A percentile compares a stretch with the other conserved stretches of the same genome.
These are phyloP conservation scores for Aquilaria sinensis DNA, from an alignment of 345 rosid species.

Conservation along the genomic window DNA sequence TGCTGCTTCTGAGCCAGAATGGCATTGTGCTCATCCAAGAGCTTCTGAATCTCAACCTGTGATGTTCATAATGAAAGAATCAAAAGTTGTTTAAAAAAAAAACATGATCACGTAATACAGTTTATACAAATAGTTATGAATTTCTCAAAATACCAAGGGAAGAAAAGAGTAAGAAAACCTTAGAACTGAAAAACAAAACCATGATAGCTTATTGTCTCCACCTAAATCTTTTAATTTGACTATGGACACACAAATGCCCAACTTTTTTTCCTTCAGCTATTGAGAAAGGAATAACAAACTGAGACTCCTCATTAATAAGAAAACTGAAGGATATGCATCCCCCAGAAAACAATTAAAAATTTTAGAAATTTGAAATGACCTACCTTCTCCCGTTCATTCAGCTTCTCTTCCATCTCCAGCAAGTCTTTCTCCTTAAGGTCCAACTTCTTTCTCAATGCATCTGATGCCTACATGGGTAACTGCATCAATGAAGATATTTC, in stretches of 20 bases:
- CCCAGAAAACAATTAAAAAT: background rate
- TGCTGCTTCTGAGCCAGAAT: constrained; percentile 55
- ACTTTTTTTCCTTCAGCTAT: background rate
- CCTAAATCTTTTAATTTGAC: background rate
- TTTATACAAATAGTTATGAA: background rate
- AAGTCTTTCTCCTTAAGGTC: constrained; percentile 66
- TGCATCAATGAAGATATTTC: constrained; percentile 9
- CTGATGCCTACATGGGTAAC: constrained; percentile 52
- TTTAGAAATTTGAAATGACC: constrained; percentile 12
- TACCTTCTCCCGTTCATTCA: constrained; percentile 79
- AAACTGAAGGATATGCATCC: background rate
- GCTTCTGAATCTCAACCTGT: constrained; percentile 76
- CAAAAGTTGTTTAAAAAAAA: background rate
- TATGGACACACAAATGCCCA: background rate
- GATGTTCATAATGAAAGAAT: constrained; percentile 2
- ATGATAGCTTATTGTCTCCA: background rate
- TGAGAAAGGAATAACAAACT: background rate
- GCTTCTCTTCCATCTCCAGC: constrained; percentile 56
- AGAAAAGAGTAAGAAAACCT: background rate
- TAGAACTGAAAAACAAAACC: background rate
- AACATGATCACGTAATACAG: background rate
- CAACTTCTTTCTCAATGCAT: constrained; percentile 43
- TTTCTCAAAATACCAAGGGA: background rate
- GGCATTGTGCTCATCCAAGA: constrained; percentile 71
- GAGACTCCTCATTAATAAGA: background rate